phyloP scores from a whole-genome alignment of 768 basidiomycete genomes.

The Leccinum variicolor region DNA sequence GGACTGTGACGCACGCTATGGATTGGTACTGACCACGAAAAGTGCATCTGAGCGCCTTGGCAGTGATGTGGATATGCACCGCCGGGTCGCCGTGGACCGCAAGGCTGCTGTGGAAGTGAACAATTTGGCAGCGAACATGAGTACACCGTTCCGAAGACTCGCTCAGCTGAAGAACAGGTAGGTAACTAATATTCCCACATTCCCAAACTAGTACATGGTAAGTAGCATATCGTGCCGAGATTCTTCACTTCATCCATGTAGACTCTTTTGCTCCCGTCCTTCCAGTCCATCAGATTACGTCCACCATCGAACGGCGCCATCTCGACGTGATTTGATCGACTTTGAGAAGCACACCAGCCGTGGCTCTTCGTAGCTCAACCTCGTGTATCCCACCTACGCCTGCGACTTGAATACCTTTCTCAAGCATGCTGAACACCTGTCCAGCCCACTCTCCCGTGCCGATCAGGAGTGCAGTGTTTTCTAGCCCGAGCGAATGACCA shows the following conservation, averaged over 20 bases:
- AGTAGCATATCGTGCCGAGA: too few relatives aligned
- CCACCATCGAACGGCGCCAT: constrained; percentile 67
- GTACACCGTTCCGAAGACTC: neutral
- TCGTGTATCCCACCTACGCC: constrained; percentile 68
- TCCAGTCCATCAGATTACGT: constrained; percentile 19
- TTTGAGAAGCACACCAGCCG: constrained; percentile 80
- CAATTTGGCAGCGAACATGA: constrained; percentile 23
- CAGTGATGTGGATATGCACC: constrained; percentile 37
- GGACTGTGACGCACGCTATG: constrained; percentile 5
- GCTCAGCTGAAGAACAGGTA: neutral
- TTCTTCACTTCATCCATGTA: too few relatives aligned
- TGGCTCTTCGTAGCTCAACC: constrained; percentile 58
- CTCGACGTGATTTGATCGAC: constrained; percentile 66
- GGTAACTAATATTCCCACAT: neutral
- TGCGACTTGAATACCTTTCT: constrained; percentile 57
- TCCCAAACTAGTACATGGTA: neutral
- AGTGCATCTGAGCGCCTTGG: constrained; percentile 73
- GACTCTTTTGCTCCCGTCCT: neutral
- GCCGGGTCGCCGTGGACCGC: constrained; percentile 18
- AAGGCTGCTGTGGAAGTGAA: constrained; percentile 10
- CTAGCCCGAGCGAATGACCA: constrained; percentile 70
- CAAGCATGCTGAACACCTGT: constrained; percentile 59
- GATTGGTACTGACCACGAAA: constrained; percentile 65
- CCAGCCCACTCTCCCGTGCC: constrained; percentile 81
- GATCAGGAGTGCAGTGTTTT: constrained; percentile 68